A percentile compares a stretch with the other conserved stretches of the same genome.
These are phyloP conservation scores for Fusarium newnesense DNA, from an alignment of 2,329 filamentous ascomycete species.

Conservation along the genomic window DNA sequence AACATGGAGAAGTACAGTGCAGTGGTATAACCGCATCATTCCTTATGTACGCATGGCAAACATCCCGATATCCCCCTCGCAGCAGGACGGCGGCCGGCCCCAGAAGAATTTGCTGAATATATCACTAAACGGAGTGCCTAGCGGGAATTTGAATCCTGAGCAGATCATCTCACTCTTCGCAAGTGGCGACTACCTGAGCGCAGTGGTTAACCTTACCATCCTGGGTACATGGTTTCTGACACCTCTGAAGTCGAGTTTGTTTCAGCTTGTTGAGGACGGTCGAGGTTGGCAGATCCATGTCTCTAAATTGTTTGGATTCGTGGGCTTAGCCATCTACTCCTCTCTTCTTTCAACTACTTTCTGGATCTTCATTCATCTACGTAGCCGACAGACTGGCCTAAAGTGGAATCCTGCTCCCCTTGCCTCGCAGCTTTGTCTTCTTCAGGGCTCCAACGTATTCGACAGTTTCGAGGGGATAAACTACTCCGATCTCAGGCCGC, in stretches of 20 bases:
- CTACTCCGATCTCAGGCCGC: neutral
- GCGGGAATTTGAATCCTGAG: too few relatives aligned
- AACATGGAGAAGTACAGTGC: neutral
- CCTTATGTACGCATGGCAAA: neutral
- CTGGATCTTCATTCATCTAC: neutral
- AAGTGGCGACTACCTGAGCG: neutral
- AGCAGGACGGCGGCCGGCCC: too few relatives aligned
- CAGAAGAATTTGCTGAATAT: too few relatives aligned
- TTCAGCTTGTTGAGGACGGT: neutral
- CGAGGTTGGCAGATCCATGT: neutral
- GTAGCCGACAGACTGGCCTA: too few relatives aligned
- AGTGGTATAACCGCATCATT: neutral
- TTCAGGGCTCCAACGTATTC: neutral
- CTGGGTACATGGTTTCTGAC: neutral
- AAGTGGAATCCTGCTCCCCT: neutral
- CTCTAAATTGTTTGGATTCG: neutral
- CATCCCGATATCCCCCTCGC: neutral
- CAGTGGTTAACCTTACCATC: neutral
- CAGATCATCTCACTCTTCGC: too few relatives aligned
- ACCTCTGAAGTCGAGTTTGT: neutral
- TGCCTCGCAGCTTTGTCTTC: neutral
- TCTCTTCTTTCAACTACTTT: too few relatives aligned
- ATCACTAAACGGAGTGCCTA: too few relatives aligned
- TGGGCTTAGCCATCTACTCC: neutral
- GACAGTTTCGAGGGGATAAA: neutral